These are phyloP conservation scores for Lanmaoa rubissima DNA, from an alignment of 768 basidiomycete species.

Conservation along the genomic window DNA sequence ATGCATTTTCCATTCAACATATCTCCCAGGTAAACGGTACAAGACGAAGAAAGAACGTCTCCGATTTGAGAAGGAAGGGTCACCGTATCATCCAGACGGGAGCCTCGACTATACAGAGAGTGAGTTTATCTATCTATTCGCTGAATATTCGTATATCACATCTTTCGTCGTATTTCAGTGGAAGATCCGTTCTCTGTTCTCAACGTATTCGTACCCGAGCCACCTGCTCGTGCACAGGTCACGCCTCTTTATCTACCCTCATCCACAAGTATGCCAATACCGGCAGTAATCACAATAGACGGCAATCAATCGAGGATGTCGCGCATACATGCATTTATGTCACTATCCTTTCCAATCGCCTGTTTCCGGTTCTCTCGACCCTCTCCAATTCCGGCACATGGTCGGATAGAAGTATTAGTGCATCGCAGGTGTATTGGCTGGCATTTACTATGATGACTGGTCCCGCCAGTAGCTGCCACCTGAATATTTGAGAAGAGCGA, in stretches of 20 bases:
- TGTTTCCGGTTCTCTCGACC: too few species aligned
- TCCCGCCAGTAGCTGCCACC: too few species aligned
- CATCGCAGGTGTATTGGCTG: too few species aligned
- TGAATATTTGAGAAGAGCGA: too few species aligned
- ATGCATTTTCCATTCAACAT: neutral
- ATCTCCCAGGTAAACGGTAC: conserved; percentile 57
- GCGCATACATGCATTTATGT: neutral
- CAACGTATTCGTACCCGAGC: conserved; percentile 60
- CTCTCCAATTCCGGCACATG: too few species aligned
- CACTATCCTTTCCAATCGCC: too few species aligned
- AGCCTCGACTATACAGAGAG: conserved; percentile 73
- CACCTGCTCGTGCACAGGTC: conserved; percentile 51
- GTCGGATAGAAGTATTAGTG: too few species aligned
- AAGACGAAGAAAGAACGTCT: conserved; percentile 79
- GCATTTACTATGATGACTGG: too few species aligned
- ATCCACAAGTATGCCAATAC: conserved; percentile 20
- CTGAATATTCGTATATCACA: neutral
- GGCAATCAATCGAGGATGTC: neutral
- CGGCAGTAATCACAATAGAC: neutral
- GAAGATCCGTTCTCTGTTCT: conserved; percentile 76
- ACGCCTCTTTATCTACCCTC: conserved; percentile 53
- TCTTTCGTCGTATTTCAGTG: conserved; percentile 41
- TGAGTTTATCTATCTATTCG: conserved; percentile 33
- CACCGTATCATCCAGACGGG: conserved; percentile 69
- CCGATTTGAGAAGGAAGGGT: conserved; percentile 74